These are phyloP conservation scores for Paraglomus brasilianum DNA, from an alignment of 192 early-diverging fungal genomes.

Conservation along the genomic window DNA sequence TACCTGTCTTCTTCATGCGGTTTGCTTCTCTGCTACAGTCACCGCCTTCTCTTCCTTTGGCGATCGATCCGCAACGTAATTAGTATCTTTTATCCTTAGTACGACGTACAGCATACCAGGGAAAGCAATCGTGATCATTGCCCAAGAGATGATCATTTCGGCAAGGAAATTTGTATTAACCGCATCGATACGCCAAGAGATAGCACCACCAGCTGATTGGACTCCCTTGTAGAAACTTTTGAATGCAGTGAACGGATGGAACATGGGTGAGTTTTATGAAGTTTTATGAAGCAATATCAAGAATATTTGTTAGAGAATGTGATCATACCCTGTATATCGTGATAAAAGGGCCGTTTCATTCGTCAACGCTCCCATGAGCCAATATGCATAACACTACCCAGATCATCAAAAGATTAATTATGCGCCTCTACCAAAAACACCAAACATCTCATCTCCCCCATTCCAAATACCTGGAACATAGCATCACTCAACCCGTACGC, in stretches of 20 bases:
- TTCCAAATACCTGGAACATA: slow-evolving; percentile 65
- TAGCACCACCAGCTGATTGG: slow-evolving; percentile 75
- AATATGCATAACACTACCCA: slow-evolving; percentile 57
- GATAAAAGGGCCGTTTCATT: slow-evolving; percentile 75
- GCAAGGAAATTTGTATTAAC: slow-evolving; percentile 35
- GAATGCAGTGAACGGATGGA: too few relatives aligned
- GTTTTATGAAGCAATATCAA: too few relatives aligned
- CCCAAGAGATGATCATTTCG: slow-evolving; percentile 43
- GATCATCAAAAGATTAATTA: background rate
- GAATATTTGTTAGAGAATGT: background rate
- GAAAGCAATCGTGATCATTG: slow-evolving; percentile 38
- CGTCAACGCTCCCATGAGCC: slow-evolving; percentile 82
- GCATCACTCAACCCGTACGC: slow-evolving; percentile 79
- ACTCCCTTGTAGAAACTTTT: slow-evolving; percentile 87
- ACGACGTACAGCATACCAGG: slow-evolving; percentile 36
- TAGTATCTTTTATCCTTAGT: slow-evolving; percentile 35
- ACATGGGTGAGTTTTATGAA: too few relatives aligned
- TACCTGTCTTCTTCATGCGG: too few relatives aligned
- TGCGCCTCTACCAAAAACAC: background rate
- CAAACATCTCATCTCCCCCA: background rate
- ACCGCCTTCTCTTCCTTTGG: too few relatives aligned
- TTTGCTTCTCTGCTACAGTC: too few relatives aligned
- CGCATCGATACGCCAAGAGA: slow-evolving; percentile 71
- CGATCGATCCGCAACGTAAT: too few relatives aligned
- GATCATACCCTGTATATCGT: slow-evolving; percentile 57